These are phyloP conservation scores for Fusarium subtropicale DNA, from an alignment of 2,329 filamentous ascomycete species.

Conservation along the genomic window DNA sequence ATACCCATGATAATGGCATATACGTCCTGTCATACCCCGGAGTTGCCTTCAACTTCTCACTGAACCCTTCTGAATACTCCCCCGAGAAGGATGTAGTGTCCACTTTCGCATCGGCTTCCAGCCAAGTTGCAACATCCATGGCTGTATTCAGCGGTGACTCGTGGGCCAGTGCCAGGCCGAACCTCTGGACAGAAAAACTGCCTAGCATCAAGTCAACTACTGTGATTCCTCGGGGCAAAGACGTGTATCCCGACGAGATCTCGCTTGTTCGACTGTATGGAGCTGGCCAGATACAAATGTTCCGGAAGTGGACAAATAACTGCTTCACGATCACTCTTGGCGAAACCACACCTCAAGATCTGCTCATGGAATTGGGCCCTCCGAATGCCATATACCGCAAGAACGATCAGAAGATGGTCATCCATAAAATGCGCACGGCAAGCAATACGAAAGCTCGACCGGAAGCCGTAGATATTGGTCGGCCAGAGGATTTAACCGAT, in stretches of 20 bases:
- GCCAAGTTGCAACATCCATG: slow-evolving; percentile 84
- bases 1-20: slow-evolving; percentile 70
- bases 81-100: slow-evolving; percentile 84
- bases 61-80: slow-evolving; percentile 80
- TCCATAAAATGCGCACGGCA: slow-evolving; percentile 74
- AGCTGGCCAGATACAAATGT: slow-evolving; percentile 80
- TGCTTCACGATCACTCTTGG: slow-evolving; percentile 80
- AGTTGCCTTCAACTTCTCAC: slow-evolving; percentile 89
- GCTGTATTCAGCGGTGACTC: slow-evolving; percentile 91
- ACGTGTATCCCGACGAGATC: slow-evolving; percentile 88
- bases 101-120: slow-evolving; percentile 81
- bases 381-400: slow-evolving; percentile 95
- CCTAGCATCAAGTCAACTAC: slow-evolving; percentile 79
- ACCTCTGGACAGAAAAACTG: slow-evolving; percentile 79
- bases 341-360: slow-evolving; percentile 90
- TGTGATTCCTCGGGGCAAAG: slow-evolving; percentile 76
- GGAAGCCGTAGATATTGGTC: slow-evolving; percentile 56
- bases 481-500: slow-evolving; percentile 71
- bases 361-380: slow-evolving; percentile 89
- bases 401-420: slow-evolving; percentile 87
- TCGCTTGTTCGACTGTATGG: slow-evolving; percentile 83
- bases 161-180: slow-evolving; percentile 84
- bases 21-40: slow-evolving; percentile 96
- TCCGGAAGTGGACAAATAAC: slow-evolving; percentile 75
- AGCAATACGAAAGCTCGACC: slow-evolving; percentile 64